Evolutionary conservation across 2,329 filamentous ascomycete species (phyloP).

Genomic region (Talaromyces sp.): DNA sequence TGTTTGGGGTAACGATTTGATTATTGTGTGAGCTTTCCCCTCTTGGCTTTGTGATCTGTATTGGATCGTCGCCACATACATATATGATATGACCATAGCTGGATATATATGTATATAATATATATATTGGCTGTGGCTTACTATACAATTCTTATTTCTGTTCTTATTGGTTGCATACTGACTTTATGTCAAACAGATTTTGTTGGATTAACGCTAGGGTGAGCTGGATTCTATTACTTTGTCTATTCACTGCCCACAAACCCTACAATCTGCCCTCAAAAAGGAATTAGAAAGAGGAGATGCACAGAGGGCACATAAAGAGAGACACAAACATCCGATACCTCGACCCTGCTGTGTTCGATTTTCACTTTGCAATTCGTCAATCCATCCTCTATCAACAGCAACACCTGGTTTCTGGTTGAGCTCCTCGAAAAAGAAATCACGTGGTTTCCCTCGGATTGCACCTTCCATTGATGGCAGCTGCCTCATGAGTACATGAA

Average conservation of each 20-base stretch:
- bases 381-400: background rate
- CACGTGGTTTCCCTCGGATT: background rate
- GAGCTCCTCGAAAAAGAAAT: background rate
- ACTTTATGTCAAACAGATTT: background rate
- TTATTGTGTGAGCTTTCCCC: slow-evolving; percentile 1
- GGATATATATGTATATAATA: background rate
- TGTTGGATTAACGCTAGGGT: background rate
- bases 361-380: background rate
- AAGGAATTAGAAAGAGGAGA: background rate
- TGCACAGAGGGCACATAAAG: background rate
- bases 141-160: background rate
- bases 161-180: background rate
- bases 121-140: background rate
- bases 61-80: background rate
- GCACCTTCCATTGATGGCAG: background rate
- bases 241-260: background rate
- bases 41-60: slow-evolving; percentile 1
- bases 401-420: background rate
- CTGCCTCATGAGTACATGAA: background rate
- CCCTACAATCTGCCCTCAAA: background rate
- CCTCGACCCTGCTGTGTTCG: background rate
- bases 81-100: background rate
- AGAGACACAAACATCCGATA: background rate
- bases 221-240: background rate
- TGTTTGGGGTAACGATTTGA: background rate